A percentile compares a stretch with the other conserved stretches of the same genome.
Conservation (phyloP, 2,329 filamentous ascomycete genomes). For the Golovinomyces cichoracearum region DNA sequence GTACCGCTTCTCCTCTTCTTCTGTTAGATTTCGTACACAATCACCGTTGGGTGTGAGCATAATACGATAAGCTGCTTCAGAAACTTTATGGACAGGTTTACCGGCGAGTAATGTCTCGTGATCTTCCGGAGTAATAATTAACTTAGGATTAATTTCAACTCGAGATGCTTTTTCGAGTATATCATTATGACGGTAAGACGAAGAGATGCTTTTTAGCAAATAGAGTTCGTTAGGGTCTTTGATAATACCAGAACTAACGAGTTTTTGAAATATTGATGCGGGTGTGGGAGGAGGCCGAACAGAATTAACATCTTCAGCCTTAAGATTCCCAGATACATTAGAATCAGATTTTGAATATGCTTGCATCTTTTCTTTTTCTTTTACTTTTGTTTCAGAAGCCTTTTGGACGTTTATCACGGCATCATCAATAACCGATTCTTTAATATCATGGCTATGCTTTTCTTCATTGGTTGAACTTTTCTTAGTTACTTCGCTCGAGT, state of each 20-base stretch:
- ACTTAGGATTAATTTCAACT: slow-evolving; percentile 16
- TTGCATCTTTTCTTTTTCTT: slow-evolving; percentile 10
- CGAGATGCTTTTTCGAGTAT: slow-evolving; percentile 6
- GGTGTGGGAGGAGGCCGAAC: slow-evolving; percentile 13
- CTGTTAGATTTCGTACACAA: slow-evolving; percentile 44
- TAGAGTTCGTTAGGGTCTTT: slow-evolving; percentile 17
- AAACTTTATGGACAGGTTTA: slow-evolving; percentile 32
- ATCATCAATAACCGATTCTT: slow-evolving; percentile 2
- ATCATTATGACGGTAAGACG: slow-evolving; percentile 16
- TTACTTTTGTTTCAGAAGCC: slow-evolving; percentile 4
- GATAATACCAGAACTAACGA: slow-evolving; percentile 16
- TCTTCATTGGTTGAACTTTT: slow-evolving; percentile 1
- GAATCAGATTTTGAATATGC: slow-evolving; percentile 6
- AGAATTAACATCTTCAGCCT: slow-evolving; percentile 11
- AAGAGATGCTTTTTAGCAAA: slow-evolving; percentile 18
- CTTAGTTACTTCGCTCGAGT: neutral
- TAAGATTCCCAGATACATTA: slow-evolving; percentile 2
- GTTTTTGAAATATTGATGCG: slow-evolving; percentile 16
- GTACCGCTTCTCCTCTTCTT: slow-evolving; percentile 43
- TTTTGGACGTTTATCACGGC: slow-evolving; percentile 6
- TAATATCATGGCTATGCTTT: slow-evolving; percentile 2
- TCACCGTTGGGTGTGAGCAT: slow-evolving; percentile 53
- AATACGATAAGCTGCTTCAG: slow-evolving; percentile 35
- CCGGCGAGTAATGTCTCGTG: slow-evolving; percentile 28
- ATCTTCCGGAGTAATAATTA: slow-evolving; percentile 27